Evolutionary conservation across 2,329 filamentous ascomycete genomes (phyloP).

Genomic region (Emmonsia crescens): DNA sequence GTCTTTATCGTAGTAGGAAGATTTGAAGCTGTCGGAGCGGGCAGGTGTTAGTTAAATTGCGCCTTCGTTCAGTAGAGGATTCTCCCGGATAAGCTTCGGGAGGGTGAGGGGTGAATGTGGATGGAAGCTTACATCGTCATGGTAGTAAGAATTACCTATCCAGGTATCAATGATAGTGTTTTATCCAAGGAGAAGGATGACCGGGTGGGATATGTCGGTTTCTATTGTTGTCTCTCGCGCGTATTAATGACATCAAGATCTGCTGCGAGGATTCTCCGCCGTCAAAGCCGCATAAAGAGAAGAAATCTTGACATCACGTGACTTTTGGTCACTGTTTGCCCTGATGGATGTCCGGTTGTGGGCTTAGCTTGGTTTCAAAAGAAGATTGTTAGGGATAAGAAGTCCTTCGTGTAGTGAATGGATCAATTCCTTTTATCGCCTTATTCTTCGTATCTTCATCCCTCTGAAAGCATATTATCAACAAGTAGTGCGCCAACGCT

Average conservation of each 20-base stretch:
- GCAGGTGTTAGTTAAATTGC: neutral
- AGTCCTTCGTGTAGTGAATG: neutral
- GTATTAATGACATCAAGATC: neutral
- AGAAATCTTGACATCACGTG: neutral
- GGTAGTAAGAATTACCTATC: neutral
- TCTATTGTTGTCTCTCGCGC: neutral
- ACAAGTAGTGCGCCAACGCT: neutral
- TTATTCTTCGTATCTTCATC: neutral
- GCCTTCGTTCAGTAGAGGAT: neutral
- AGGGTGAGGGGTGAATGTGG: neutral
- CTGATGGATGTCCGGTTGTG: too few species aligned
- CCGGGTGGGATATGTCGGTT: neutral
- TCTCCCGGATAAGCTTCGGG: neutral
- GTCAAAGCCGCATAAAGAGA: neutral
- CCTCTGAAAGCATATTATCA: neutral
- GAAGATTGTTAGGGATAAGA: neutral
- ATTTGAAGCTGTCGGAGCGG: constrained; percentile 44
- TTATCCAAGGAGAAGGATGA: neutral
- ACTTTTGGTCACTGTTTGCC: neutral
- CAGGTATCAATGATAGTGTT: neutral
- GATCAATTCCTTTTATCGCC: too few species aligned
- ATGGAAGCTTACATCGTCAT: neutral
- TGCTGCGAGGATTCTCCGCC: neutral
- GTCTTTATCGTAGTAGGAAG: constrained; percentile 85
- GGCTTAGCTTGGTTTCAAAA: neutral